phyloP scores from a whole-genome alignment of 2,329 filamentous ascomycete species.

The Pestalotiopsis sp. region DNA sequence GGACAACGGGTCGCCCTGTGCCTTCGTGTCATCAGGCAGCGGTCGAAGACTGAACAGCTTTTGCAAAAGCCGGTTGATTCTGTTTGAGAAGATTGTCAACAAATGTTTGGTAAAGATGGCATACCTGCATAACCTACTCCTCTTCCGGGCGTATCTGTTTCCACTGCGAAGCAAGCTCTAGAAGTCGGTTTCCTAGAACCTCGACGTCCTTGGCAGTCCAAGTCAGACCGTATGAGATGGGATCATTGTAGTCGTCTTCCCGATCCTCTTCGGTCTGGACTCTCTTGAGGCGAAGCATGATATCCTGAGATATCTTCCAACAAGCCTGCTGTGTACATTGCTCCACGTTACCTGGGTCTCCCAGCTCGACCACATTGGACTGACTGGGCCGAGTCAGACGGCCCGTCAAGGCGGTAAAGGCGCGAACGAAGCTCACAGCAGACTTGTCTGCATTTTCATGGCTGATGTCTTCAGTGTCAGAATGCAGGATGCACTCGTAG shows the following conservation, averaged over 20 bases:
- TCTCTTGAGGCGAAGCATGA: background rate
- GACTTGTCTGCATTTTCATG: background rate
- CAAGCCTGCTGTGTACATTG: background rate
- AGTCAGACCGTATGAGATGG: background rate
- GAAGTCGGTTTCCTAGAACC: background rate
- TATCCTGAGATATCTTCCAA: conserved; percentile 10
- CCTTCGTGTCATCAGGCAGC: background rate
- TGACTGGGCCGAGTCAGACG: background rate
- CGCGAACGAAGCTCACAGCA: background rate
- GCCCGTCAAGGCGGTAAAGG: background rate
- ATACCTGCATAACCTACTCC: background rate
- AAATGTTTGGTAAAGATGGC: background rate
- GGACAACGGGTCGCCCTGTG: background rate
- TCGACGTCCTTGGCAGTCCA: background rate
- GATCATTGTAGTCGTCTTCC: background rate
- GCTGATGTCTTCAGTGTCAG: background rate
- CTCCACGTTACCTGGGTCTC: background rate
- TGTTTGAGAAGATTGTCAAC: background rate
- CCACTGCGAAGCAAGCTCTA: background rate
- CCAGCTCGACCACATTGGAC: background rate
- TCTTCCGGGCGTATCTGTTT: background rate
- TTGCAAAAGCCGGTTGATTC: background rate
- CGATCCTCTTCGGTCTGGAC: background rate
- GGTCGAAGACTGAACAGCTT: background rate
- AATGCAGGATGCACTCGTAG: background rate